These are phyloP conservation scores for Oryza australiensis DNA, from an alignment of 176 grass and related monocot genomes.

Conservation along the genomic window DNA sequence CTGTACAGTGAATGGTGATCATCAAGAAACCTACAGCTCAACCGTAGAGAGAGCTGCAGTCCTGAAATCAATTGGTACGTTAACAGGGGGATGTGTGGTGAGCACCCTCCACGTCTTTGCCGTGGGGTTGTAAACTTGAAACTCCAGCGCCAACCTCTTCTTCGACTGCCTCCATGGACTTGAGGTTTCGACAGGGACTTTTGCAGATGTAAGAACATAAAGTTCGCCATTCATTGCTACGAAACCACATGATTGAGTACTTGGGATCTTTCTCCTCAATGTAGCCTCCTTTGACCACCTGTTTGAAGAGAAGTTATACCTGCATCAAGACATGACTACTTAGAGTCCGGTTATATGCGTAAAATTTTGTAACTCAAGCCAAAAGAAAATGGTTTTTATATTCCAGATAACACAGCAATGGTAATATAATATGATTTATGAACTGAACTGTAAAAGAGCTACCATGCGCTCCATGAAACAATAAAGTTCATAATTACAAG, in stretches of 20 bases:
- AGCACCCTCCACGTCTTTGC: slow-evolving; percentile 74
- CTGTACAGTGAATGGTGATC: slow-evolving; percentile 29
- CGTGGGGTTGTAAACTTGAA: slow-evolving; percentile 74
- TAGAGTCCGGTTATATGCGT: background rate
- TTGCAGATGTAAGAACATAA: slow-evolving; percentile 58
- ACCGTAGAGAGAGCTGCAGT: slow-evolving; percentile 66
- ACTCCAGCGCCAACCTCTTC: slow-evolving; percentile 51
- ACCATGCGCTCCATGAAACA: background rate
- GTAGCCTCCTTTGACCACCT: slow-evolving; percentile 63
- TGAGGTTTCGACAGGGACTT: slow-evolving; percentile 21
- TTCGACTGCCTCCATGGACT: slow-evolving; percentile 45
- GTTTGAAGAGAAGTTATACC: slow-evolving; percentile 69
- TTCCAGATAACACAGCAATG: background rate
- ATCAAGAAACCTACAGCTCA: slow-evolving; percentile 44
- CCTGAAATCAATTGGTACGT: slow-evolving; percentile 57
- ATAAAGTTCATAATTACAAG: background rate
- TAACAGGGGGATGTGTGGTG: slow-evolving; percentile 47
- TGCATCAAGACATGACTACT: slow-evolving; percentile 32
- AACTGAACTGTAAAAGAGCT: background rate
- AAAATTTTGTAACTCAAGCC: background rate
- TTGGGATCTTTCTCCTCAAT: slow-evolving; percentile 61
- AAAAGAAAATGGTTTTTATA: background rate
- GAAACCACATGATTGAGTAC: slow-evolving; percentile 58
- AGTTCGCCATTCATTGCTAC: slow-evolving; percentile 70
- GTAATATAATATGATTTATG: background rate